A percentile compares a stretch with the other conserved stretches of the same genome.
Evolutionary conservation across 2,329 filamentous ascomycete species (phyloP).

Genomic region (Cladosporium sp.): DNA sequence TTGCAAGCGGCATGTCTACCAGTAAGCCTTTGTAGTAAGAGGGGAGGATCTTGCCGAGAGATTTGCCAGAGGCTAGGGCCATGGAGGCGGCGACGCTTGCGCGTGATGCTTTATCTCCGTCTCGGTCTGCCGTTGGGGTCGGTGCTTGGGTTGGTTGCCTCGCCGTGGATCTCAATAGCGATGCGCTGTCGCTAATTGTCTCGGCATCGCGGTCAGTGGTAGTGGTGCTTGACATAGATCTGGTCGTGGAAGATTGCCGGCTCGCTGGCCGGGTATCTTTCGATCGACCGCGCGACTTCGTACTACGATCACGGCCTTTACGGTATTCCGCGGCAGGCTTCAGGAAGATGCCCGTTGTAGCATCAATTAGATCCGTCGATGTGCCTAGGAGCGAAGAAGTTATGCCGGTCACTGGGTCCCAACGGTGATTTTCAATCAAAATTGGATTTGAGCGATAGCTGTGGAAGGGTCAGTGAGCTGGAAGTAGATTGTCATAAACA

Average conservation of each 20-base stretch:
- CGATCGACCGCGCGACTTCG: not conserved
- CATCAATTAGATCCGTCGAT: not conserved
- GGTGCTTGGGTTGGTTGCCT: not conserved
- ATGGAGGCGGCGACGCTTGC: slow-evolving; percentile 3
- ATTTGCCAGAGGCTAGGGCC: slow-evolving; percentile 9
- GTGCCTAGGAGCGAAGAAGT: slow-evolving; percentile 1
- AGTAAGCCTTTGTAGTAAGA: slow-evolving; percentile 5
- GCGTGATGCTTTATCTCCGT: slow-evolving; percentile 12
- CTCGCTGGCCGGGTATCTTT: not conserved
- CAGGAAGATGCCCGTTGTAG: not conserved
- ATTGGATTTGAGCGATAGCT: slow-evolving; percentile 10
- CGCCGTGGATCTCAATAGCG: not conserved
- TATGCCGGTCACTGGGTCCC: slow-evolving; percentile 5
- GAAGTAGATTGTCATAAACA: not conserved
- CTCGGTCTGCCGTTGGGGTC: slow-evolving; percentile 20
- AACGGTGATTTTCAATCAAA: slow-evolving; percentile 10
- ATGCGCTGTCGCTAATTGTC: not conserved
- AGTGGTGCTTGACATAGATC: not conserved
- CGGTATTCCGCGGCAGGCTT: slow-evolving; percentile 10
- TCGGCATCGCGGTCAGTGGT: not conserved
- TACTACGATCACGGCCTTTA: slow-evolving; percentile 6
- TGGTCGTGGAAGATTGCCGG: not conserved
- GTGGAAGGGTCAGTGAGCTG: too few relatives aligned
- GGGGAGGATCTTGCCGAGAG: slow-evolving; percentile 4
- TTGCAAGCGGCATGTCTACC: slow-evolving; percentile 10